A percentile compares a stretch with the other conserved stretches of the same genome.
Conservation (phyloP, 2,329 filamentous ascomycete species). For the Epichloe baconii region DNA sequence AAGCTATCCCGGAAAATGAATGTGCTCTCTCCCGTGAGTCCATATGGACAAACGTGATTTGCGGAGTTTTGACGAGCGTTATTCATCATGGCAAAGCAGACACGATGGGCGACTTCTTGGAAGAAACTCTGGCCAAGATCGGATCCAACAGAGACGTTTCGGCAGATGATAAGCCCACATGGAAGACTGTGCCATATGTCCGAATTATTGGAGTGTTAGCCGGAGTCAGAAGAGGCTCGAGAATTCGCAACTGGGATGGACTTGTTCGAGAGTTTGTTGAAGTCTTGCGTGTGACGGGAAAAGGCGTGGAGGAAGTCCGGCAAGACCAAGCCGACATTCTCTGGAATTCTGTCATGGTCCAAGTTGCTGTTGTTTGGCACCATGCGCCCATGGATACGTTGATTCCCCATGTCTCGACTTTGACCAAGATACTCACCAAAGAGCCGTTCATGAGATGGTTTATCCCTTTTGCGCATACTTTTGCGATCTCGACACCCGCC, state of each 20-base stretch:
- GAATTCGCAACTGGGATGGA: conserved; percentile 58
- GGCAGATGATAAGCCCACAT: conserved; percentile 9
- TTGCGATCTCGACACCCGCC: conserved; percentile 55
- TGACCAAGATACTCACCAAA: conserved; percentile 52
- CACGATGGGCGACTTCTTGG: conserved; percentile 57
- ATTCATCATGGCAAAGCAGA: conserved; percentile 70
- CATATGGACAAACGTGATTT: conserved; percentile 52
- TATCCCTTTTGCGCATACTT: conserved; percentile 70
- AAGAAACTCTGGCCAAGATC: conserved; percentile 43
- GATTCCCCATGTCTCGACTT: conserved; percentile 52
- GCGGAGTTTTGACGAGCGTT: conserved; percentile 65
- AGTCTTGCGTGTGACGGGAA: conserved; percentile 36
- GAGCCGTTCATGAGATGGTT: conserved; percentile 60
- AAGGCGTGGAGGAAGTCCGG: conserved; percentile 21
- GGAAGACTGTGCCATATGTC: conserved; percentile 35
- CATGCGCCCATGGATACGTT: conserved; percentile 68
- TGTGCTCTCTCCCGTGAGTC: conserved; percentile 31
- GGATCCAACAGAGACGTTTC: conserved; percentile 23
- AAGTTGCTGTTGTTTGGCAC: conserved; percentile 55
- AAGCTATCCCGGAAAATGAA: conserved; percentile 36
- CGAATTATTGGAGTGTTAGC: conserved; percentile 53
- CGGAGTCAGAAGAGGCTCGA: conserved; percentile 70
- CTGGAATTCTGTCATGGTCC: conserved; percentile 47
- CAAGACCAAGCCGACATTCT: conserved; percentile 27
- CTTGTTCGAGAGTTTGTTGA: conserved; percentile 44